Evolutionary conservation across 2,329 filamentous ascomycete genomes (phyloP), one percentile per base, ranked within the genome.

Genomic region (Diaporthe ilicicola): DNA sequence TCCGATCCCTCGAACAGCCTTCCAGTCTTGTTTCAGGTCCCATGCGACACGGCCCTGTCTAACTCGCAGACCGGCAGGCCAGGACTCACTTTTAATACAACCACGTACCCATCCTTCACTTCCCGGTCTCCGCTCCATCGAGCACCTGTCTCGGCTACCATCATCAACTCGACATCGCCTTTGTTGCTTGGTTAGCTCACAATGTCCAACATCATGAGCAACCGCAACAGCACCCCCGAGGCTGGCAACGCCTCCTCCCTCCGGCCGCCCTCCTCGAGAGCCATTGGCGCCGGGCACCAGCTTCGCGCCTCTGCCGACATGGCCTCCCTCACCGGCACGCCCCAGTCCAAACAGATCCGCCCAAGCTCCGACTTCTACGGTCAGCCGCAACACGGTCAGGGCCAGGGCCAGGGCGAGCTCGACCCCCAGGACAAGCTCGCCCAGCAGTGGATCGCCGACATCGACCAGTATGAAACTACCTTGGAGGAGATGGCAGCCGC

Each of bases 381-480:
- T 74, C 93, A 93, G 78, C 84, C 88, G 53, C 90, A 93, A 77
- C 88, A 92, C 80, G 88, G 88, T 74, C 91, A 90, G 77, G 88
- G 86, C 77, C 91, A 93, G 72, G 89, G 86, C 75, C 90, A 88
- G 76, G 83, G 89, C 24, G 95, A 98, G 69, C 82, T 84, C 74
- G 96, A 98, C 82, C 90, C 93, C 12, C 91, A 96, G 81, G 96
- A 98, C 81, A 95, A 95, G 82, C 93, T 95, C 74, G 94, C 95
- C 64, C 95, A 98, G 84, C 95, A 99, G 83, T 99, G 96, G 96
- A 95, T 99, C 77, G 94, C 95, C 69, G 96, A 99, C 78, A 98
- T 99, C 76, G 96, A 99, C 80, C 95, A 98, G 82, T 98, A 98
- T 78, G 96, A 99, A 86, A 97, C 92, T n/a, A 99, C 96, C 1